These are phyloP conservation scores for Zalaria sp. DNA, from an alignment of 2,329 filamentous ascomycete species.

Conservation along the genomic window DNA sequence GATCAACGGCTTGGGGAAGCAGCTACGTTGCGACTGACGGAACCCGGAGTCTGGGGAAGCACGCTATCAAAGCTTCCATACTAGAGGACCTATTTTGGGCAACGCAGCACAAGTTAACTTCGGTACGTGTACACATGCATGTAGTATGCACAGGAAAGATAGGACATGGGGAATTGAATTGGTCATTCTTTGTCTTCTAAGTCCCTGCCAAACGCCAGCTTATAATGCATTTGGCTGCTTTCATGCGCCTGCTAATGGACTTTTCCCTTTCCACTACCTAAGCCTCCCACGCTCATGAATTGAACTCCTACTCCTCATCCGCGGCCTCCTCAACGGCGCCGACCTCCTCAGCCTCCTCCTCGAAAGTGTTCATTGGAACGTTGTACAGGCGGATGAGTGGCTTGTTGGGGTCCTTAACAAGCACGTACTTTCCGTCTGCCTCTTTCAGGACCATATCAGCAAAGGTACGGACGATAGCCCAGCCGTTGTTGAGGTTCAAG, in stretches of 20 bases:
- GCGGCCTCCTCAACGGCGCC: slow-evolving; percentile 39
- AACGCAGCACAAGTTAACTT: too few species aligned
- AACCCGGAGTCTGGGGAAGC: too few species aligned
- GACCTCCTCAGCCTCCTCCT: slow-evolving; percentile 76
- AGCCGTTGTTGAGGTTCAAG: slow-evolving; percentile 88
- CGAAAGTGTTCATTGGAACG: slow-evolving; percentile 75
- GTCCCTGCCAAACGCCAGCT: too few species aligned
- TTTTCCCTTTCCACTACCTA: not conserved
- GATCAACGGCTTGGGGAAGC: too few species aligned
- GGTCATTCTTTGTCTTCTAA: too few species aligned
- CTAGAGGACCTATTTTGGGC: too few species aligned
- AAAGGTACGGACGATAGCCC: slow-evolving; percentile 97
- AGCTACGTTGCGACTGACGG: too few species aligned
- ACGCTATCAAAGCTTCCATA: too few species aligned
- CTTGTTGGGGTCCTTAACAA: slow-evolving; percentile 90
- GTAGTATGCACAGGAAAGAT: too few species aligned
- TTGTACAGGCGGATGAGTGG: slow-evolving; percentile 84
- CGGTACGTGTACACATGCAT: too few species aligned
- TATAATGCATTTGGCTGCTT: not conserved
- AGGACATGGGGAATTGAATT: too few species aligned
- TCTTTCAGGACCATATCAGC: slow-evolving; percentile 80
- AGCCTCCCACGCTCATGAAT: not conserved
- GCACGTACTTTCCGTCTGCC: slow-evolving; percentile 60
- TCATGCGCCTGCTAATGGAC: not conserved
- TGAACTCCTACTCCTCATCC: slow-evolving; percentile 34